Conservation (phyloP, 768 basidiomycete species). For the Serendipita vermifera region DNA sequence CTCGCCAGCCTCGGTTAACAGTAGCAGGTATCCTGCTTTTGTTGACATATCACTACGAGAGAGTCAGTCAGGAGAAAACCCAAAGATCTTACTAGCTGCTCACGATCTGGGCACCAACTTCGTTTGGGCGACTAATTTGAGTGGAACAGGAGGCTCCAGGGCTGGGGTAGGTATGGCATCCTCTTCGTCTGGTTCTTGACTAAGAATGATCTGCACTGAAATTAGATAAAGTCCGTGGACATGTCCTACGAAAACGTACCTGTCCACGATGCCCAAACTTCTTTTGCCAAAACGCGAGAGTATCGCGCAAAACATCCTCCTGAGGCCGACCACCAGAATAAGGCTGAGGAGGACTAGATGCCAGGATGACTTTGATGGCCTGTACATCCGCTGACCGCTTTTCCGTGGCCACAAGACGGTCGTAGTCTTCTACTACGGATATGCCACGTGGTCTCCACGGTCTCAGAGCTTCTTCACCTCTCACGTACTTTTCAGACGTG, state of each 20-base stretch:
- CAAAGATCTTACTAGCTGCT: background rate
- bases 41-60: conserved; percentile 58
- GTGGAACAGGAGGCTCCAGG: conserved; percentile 33
- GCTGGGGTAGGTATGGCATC: conserved; percentile 31
- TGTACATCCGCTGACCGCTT: conserved; percentile 77
- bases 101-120: conserved; percentile 64
- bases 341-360: conserved; percentile 27
- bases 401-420: conserved; percentile 56
- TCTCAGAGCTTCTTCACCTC: conserved; percentile 75
- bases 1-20: conserved; percentile 67
- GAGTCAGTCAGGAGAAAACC: conserved; percentile 3
- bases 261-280: conserved; percentile 62
- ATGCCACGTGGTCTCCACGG: conserved; percentile 83
- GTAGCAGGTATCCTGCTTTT: conserved; percentile 71
- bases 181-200: conserved; percentile 51
- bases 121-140: conserved; percentile 60
- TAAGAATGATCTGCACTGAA: conserved; percentile 60
- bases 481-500: conserved; percentile 88
- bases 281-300: conserved; percentile 72
- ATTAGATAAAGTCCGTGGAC: conserved; percentile 15
- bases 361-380: conserved; percentile 66
- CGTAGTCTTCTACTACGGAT: conserved; percentile 78
- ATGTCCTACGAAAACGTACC: conserved; percentile 34
- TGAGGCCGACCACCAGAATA: conserved; percentile 57
- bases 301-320: conserved; percentile 41